Base-by-base conservation (phyloP, 1,284 basidiomycete genomes). In the Leccinum pachyderme region DNA sequence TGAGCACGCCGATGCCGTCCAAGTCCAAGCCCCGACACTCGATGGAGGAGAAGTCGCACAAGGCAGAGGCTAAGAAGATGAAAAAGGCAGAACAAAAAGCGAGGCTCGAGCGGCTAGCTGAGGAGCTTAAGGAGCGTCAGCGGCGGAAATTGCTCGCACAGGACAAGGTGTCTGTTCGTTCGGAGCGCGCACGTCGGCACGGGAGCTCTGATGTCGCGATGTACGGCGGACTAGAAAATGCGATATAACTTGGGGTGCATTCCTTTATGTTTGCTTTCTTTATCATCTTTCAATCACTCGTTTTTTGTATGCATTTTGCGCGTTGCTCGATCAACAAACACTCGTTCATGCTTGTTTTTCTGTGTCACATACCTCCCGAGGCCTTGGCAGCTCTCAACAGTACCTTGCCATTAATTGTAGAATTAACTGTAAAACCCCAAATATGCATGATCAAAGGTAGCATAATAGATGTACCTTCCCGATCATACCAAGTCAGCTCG, bases 51-150 rank as follows among this genome's bases (percentile, higher is more conserved):
- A 78, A 72, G 57, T 55, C 59, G 49, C 61, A 70, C 35, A 80
- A 75, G 64, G 72, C 70, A 7, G 77, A 81, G 57, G 75, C 74
- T 58, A 79, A 80, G 67, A 68, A 62, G 59, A 70, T 72, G 59
- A 77, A 75, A 64, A 79, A 79, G 70, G 76, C 75, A 44, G 75
- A 77, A 52, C 73, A 73, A 54, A 73, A 71, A 58, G 69, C 66
- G 49, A 70, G 69, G 60, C 65, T 70, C 15, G 76, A 78, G 54
- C 70, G 69, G 47, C 64, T 80, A 32, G 77, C 77, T n/a, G 67
- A 72, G 51, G 75, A 79, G 39, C 65, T 76, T 55, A 75, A 73
- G 59, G 68, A 72, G 15, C 67, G 69, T 41, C 60, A 67, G 51
- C 62, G 66, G 27, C 70, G 68, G 22, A 67, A 70, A 52, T 57